Conservation (phyloP, 2,329 filamentous ascomycete species). For the Fusarium falciforme region DNA sequence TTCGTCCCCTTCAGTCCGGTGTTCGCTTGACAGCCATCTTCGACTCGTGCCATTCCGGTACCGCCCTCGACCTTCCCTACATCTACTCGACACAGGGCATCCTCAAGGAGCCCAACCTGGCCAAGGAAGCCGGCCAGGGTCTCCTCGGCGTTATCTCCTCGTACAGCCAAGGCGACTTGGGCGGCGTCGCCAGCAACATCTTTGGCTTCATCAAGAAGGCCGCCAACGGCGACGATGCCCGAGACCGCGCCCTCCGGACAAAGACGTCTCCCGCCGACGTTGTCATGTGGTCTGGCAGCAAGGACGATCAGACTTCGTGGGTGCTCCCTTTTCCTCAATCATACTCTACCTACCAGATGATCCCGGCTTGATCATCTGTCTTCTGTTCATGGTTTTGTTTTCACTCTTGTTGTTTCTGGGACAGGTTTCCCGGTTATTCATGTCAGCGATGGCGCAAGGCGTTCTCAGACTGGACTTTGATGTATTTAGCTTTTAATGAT, state of each 20-base stretch:
- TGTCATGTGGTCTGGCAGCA: constrained; percentile 97
- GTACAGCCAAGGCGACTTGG: constrained; percentile 78
- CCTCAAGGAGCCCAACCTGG: constrained; percentile 75
- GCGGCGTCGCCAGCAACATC: constrained; percentile 82
- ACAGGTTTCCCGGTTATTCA: constrained; percentile 10
- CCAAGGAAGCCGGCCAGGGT: constrained; percentile 75
- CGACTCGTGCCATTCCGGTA: constrained; percentile 75
- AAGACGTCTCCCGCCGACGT: constrained; percentile 97
- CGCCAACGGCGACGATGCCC: constrained; percentile 81
- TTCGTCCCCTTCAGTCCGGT: constrained; percentile 65
- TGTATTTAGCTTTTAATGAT: constrained; percentile 38
- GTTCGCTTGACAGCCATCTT: constrained; percentile 72
- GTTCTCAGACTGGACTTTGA: constrained; percentile 18
- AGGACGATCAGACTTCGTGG: constrained; percentile 94
- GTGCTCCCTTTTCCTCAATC: constrained; percentile 54
- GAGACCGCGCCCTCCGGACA: constrained; percentile 83
- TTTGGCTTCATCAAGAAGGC: constrained; percentile 92
- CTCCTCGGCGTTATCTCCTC: constrained; percentile 69
- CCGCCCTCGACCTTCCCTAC: constrained; percentile 74
- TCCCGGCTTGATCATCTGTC: constrained; percentile 23
- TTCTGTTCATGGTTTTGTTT: constrained; percentile 7
- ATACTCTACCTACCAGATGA: constrained; percentile 24
- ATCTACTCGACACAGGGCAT: constrained; percentile 77
- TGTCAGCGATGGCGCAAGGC: constrained; percentile 34
- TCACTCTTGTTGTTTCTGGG: constrained; percentile 11